Conservation (phyloP, 2,329 filamentous ascomycete genomes). For the Aspergillus proliferans region DNA sequence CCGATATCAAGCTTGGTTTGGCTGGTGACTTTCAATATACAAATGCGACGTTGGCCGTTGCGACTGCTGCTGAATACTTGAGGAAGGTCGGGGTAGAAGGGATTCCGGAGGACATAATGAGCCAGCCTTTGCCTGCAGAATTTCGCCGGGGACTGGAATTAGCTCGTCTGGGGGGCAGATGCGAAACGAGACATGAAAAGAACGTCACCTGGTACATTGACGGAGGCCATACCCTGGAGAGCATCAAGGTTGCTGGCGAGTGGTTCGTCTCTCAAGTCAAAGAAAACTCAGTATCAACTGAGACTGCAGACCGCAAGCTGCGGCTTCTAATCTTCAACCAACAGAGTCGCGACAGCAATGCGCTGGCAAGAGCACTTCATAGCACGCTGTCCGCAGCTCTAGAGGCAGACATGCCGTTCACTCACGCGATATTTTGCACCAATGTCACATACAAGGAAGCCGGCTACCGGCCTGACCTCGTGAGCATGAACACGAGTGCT, state of each 20-base stretch:
- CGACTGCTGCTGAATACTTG: conserved; percentile 39
- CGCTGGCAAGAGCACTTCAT: conserved; percentile 60
- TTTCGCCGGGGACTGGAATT: conserved; percentile 61
- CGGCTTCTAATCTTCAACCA: conserved; percentile 84
- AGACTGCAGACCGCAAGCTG: conserved; percentile 28
- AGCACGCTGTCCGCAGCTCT: conserved; percentile 45
- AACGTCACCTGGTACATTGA: conserved; percentile 73
- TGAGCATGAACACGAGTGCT: conserved; percentile 56
- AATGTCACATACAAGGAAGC: conserved; percentile 61
- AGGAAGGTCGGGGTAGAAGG: conserved; percentile 26
- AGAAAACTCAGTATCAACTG: conserved; percentile 28
- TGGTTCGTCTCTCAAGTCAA: conserved; percentile 63
- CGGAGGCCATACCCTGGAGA: conserved; percentile 81
- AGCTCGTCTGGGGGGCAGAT: conserved; percentile 68
- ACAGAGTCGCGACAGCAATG: conserved; percentile 69
- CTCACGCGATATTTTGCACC: conserved; percentile 71
- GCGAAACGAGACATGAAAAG: conserved; percentile 58
- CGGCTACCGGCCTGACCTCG: conserved; percentile 58
- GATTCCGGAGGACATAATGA: conserved; percentile 32
- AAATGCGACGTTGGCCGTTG: conserved; percentile 57
- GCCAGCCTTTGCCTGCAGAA: conserved; percentile 49
- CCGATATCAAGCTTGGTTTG: conserved; percentile 50
- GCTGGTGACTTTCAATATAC: conserved; percentile 58
- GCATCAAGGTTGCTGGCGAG: conserved; percentile 64
- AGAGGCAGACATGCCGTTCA: conserved; percentile 50